Evolutionary conservation across 2,329 filamentous ascomycete genomes (phyloP), one percentile per base, ranked within the genome.

Genomic region (Cordyceps cicadae): DNA sequence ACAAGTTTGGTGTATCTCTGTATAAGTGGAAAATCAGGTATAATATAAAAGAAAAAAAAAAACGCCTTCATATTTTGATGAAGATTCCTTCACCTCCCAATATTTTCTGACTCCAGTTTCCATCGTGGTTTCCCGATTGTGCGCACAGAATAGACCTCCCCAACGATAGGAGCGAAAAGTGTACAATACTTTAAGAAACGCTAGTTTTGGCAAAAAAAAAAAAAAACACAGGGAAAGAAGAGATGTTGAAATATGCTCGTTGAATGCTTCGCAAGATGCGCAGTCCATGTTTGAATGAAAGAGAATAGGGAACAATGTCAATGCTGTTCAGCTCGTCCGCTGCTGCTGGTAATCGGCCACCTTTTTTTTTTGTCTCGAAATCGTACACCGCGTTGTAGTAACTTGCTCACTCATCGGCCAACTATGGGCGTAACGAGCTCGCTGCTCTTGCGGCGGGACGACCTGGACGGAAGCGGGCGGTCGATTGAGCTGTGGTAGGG

Each of bases 351-450:
- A 26, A 26, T 26, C 41, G 15, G 26, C 49, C 50, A 19, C 50
- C 57, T 29, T 45, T 59, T 59, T 59, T 46, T 46, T 6, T 46
- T 11, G n/a, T n/a, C n/a, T 7, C 4, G 14, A 43, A 29, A 19
- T n/a, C 50, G 14, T 15, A 37, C 8, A 29, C 15, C 14, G 39
- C 17, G 26, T 15, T 17, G 24, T 21, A 24, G 49, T 6, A 34
- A 12, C n/a, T 5, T n/a, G 45, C 6, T 70, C 34, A 11, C 34
- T 37, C 66, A 84, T 66, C 79, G 77, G 57, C 80, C 76, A 65
- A 82, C 69, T 71, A 84, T 79, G 39, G 84, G 84, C 55, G 83
- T 85, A 50, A 87, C 82, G 24, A 87, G 76, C 72, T 87, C 83
- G 66, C 86, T 84, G 72, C 83, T 86, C 72, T 81, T 84, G 39